These are phyloP conservation scores for Pseudonitzschia multistriata DNA, from an alignment of 108 stramenopile genomes.

Conservation along the genomic window DNA sequence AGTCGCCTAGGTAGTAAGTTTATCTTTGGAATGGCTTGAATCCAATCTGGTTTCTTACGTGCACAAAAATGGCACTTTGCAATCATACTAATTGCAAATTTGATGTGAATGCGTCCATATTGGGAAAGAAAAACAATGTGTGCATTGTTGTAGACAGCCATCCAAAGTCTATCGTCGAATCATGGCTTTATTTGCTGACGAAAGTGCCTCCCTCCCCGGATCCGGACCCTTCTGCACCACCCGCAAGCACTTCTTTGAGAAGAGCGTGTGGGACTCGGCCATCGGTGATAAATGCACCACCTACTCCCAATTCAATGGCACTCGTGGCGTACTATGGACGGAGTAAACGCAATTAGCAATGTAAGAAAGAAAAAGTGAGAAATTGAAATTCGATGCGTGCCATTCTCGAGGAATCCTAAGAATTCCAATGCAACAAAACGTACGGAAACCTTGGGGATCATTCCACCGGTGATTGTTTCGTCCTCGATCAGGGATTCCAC, in stretches of 20 bases:
- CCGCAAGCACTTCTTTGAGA: conserved; percentile 74
- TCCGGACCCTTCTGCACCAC: conserved; percentile 39
- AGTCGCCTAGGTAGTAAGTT: too few relatives aligned
- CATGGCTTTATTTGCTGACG: conserved; percentile 37
- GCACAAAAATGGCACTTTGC: too few relatives aligned
- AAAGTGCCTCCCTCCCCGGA: conserved; percentile 53
- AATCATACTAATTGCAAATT: too few relatives aligned
- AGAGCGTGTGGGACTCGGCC: conserved; percentile 88
- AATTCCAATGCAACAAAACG: conserved; percentile 10
- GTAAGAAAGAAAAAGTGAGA: conserved; percentile 2
- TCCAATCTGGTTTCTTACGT: too few relatives aligned
- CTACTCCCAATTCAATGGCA: conserved; percentile 79
- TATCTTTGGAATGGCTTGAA: too few relatives aligned
- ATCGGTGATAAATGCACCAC: conserved; percentile 85
- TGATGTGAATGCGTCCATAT: too few relatives aligned
- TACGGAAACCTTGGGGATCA: conserved; percentile 89
- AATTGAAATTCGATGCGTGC: background rate
- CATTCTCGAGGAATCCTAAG: background rate
- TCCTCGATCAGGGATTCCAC: conserved; percentile 80
- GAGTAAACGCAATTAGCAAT: conserved; percentile 3
- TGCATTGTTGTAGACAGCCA: too few relatives aligned
- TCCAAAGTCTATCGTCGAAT: too few relatives aligned
- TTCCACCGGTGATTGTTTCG: conserved; percentile 94
- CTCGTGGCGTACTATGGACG: conserved; percentile 60
- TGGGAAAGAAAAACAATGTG: too few relatives aligned